Base-by-base conservation (phyloP, 2,329 filamentous ascomycete species). In the Ophioceras dolichostomum region DNA sequence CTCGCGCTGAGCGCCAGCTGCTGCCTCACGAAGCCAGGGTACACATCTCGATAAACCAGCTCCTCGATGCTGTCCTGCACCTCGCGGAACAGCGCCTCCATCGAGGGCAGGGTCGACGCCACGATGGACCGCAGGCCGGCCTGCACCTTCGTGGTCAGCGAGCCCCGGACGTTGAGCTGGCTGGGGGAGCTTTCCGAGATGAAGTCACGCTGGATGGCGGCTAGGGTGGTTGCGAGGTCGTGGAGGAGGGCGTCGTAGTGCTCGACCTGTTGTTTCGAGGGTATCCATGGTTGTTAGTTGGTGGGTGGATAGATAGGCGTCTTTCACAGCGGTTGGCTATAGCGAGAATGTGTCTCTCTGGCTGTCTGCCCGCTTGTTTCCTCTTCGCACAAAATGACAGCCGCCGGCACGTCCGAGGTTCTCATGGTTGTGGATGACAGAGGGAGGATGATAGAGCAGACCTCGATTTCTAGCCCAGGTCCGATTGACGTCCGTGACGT, bases 21-120 rank as follows among this genome's bases (percentile, higher is more conserved):
- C 41, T 66, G 54, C 21, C 59, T 59, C n/a, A 67, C 62, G 43
- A 68, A 68, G 35, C 57, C 49, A 5, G 62, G 62, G 41, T 67
- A 68, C 18, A 65, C 51, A 34, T 65, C 59, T 5, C 45, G 50
- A 18, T 51, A 49, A 4, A 65, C 46, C 0, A 61, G 40, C 13
- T 47, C 49, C 39, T 65, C 56, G 14, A 65, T 52, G 21, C 57
- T 47, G 2, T 54, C 52, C 43, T 59, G 54, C 19, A 55, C 47
- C 18, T 53, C 47, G 14, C 43, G 39, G 43, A 61, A 60, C 2
- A 60, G 49, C 5, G 45, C 43, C 39, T 58, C 54, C 49, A 60
- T 52, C 5, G 42, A 45, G 5, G 55, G 57, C 21, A 60, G 45
- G 9, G 49, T 46, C 16, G 40, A 42, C 17, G 50, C 48, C 17